Conservation (phyloP, 2,329 filamentous ascomycete genomes). For the Beauveria brongniartii region DNA sequence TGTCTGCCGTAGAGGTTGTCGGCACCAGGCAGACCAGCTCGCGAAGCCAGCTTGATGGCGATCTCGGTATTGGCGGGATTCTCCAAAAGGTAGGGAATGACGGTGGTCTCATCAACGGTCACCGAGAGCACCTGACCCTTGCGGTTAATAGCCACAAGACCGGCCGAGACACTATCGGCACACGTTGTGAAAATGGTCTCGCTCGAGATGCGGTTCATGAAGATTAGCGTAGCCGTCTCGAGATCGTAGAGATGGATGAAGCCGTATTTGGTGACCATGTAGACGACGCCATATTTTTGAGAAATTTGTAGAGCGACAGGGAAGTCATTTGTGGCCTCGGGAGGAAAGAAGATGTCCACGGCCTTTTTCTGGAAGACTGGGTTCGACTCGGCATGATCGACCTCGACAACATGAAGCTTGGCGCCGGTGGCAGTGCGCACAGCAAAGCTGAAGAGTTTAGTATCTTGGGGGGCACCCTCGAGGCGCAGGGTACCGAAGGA, state of each 20-base stretch:
- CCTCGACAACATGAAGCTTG: constrained; percentile 96
- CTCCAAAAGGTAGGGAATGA: constrained; percentile 91
- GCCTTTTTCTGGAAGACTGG: constrained; percentile 90
- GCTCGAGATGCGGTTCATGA: constrained; percentile 99
- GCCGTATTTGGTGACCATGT: constrained; percentile 96
- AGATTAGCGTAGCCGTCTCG: constrained; percentile 90
- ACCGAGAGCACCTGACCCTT: constrained; percentile 96
- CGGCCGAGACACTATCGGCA: constrained; percentile 72
- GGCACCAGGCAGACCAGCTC: constrained; percentile 86
- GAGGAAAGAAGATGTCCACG: constrained; percentile 95
- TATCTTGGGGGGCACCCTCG: constrained; percentile 81
- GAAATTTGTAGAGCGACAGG: constrained; percentile 97
- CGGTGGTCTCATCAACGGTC: constrained; percentile 80
- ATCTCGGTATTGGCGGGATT: constrained; percentile 91
- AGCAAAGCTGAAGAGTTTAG: constrained; percentile 94
- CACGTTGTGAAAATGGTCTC: constrained; percentile 98
- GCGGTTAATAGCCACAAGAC: constrained; percentile 91
- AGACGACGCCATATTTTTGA: constrained; percentile 91
- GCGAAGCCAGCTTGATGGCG: constrained; percentile 91
- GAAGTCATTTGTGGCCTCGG: constrained; percentile 93
- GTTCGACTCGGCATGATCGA: constrained; percentile 86
- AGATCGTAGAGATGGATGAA: constrained; percentile 99
- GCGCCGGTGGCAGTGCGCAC: constrained; percentile 83
- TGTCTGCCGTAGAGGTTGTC: constrained; percentile 89
- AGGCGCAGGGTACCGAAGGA: constrained; percentile 85